These are phyloP conservation scores for Artemisia tridentata DNA, from an alignment of 129 eudicot species.

Conservation along the genomic window DNA sequence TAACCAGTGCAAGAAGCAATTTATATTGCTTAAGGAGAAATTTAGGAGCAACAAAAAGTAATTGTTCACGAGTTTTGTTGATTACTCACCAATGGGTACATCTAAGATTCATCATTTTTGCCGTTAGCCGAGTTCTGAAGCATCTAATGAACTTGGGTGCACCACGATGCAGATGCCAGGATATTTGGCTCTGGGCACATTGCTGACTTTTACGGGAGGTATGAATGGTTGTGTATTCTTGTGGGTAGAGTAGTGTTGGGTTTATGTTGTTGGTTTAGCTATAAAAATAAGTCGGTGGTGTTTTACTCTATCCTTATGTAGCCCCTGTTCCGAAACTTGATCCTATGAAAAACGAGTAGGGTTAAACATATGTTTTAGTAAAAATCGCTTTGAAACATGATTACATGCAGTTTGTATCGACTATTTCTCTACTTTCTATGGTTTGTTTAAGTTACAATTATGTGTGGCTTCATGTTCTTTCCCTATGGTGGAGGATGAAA, in stretches of 20 bases:
- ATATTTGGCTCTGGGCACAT: not conserved
- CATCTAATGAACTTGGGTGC: slow-evolving; percentile 22
- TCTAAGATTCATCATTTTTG: slow-evolving; percentile 27
- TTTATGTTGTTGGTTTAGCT: slow-evolving; percentile 16
- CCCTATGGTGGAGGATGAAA: no score
- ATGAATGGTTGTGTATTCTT: slow-evolving; percentile 20
- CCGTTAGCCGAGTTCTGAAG: slow-evolving; percentile 14
- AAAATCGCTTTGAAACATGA: not conserved
- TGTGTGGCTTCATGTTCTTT: not conserved
- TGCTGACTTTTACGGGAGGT: slow-evolving; percentile 14
- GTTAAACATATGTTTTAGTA: slow-evolving; percentile 12
- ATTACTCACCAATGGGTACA: not conserved
- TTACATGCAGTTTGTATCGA: not conserved
- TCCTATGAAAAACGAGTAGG: slow-evolving; percentile 15
- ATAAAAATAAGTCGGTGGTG: slow-evolving; percentile 16
- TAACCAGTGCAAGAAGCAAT: slow-evolving; percentile 83
- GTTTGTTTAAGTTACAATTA: not conserved
- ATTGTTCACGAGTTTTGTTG: slow-evolving; percentile 6
- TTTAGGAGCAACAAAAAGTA: slow-evolving; percentile 78
- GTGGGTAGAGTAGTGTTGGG: slow-evolving; percentile 19
- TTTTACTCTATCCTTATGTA: not conserved
- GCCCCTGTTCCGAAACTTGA: not conserved
- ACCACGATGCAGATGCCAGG: not conserved
- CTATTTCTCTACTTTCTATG: not conserved
- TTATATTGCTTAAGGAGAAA: slow-evolving; percentile 69